Base-by-base conservation (phyloP, 108 stramenopile species). In the Thalassiosira profunda region DNA sequence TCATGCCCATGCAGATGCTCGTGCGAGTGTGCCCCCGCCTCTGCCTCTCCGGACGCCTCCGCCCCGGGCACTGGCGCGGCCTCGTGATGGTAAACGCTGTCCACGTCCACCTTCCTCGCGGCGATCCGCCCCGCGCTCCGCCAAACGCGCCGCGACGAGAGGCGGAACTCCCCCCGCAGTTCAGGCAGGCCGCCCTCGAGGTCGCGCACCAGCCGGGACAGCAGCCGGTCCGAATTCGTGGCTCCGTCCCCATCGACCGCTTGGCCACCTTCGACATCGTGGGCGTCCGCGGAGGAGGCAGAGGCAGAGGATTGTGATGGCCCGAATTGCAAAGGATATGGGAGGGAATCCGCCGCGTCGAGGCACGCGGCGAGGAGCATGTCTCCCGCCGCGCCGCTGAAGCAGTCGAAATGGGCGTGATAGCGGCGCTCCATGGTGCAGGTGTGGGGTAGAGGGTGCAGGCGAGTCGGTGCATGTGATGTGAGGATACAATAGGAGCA, bases 311-410 rank as follows among this genome's bases (percentile, higher is more conserved):
- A n/a, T n/a, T n/a, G n/a, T n/a, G n/a, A n/a, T n/a, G n/a, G n/a
- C n/a, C n/a, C n/a, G 34, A 20, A 38, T 25, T 33, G 21, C 15
- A 58, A 52, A 2, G 42, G 62, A 44, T 51, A 38, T 9, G 62
- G 68, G 18, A 70, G 76, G 24, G 67, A 77, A 28, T 77, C 76
- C 6, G 84, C 71, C 0, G 87, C 87, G 66, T 91, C 92, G 43
- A 93, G 57, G 48, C 85, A 90, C 33, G 87, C 62, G 14, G 92
- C 85, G 61, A 93, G 66, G 56, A 94, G 59, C 93, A 94, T 94
- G 58, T 94, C 93, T 17, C 93, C 93, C 17, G 93, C 93, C 9
- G 90, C 93, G 14, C 93, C 93, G 36, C 79, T 79, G 72, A 94
- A 94, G 60, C 87, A 90, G 43, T 94, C 93, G 35, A 87, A 88